Percentiles rank a stretch among this genome's conserved stretches.
Conservation (phyloP, 257 asterid species). For the Jacaranda copaia region DNA sequence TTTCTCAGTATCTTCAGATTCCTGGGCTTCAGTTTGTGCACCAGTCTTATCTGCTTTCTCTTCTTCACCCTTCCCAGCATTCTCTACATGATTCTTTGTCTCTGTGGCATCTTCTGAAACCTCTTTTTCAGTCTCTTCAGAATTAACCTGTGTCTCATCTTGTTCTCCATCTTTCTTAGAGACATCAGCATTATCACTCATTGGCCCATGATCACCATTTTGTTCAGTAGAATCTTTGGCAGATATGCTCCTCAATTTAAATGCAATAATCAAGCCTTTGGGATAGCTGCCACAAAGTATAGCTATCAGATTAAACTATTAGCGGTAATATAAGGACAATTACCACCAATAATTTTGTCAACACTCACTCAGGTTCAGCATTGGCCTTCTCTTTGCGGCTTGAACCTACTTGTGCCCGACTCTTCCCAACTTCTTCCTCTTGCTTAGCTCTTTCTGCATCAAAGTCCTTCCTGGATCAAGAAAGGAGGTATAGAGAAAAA, state of each 20-base stretch:
- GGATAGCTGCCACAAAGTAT: constrained; percentile 72
- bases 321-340: constrained; percentile 16
- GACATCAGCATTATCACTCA: constrained; percentile 41
- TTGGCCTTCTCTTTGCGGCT: constrained; percentile 58
- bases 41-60: constrained; percentile 43
- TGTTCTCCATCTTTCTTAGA: constrained; percentile 50
- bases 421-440: constrained; percentile 57
- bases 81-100: constrained; percentile 37
- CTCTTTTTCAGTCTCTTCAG: constrained; percentile 46
- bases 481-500: constrained; percentile 16
- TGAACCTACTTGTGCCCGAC: constrained; percentile 54
- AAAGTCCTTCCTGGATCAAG: constrained; percentile 66
- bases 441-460: constrained; percentile 80
- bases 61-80: constrained; percentile 48
- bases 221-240: constrained; percentile 47
- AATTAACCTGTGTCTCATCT: constrained; percentile 38
- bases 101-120: constrained; percentile 42
- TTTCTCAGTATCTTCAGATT: constrained; percentile 52
- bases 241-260: constrained; percentile 69
- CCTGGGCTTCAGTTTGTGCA: constrained; percentile 46
- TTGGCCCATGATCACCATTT: constrained; percentile 50
- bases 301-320: constrained; percentile 17
- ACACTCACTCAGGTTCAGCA: constrained; percentile 67
- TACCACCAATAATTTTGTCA: not conserved
- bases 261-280: constrained; percentile 81